Evolutionary conservation across 768 basidiomycete species (phyloP).

Genomic region (Psilocybe subaeruginosa): DNA sequence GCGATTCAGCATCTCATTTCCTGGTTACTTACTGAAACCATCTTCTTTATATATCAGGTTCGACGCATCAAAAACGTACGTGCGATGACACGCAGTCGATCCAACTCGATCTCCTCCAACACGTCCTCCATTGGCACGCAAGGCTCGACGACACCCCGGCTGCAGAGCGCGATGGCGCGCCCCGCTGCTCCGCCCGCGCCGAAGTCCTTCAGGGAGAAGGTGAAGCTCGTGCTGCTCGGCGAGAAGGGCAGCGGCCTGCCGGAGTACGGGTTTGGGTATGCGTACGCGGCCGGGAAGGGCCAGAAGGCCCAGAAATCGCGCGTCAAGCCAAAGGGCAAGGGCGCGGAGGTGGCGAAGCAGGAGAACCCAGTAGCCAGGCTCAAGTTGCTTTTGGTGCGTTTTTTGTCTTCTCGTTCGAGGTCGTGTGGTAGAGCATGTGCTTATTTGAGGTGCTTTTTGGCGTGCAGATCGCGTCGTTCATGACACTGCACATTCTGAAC

Average conservation of each 20-base stretch:
- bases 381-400: constrained; percentile 83
- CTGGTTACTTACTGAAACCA: constrained; percentile 1
- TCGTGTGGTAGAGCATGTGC: too few species aligned
- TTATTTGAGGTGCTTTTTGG: background rate
- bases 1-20: background rate
- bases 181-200: constrained; percentile 27
- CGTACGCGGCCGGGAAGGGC: constrained; percentile 1
- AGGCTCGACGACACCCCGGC: constrained; percentile 23
- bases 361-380: constrained; percentile 86
- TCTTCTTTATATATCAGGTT: constrained; percentile 44
- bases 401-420: background rate
- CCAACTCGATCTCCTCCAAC: constrained; percentile 34
- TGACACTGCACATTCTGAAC: constrained; percentile 90
- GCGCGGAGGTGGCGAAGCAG: constrained; percentile 44
- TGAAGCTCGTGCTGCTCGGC: constrained; percentile 32
- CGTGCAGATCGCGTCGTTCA: constrained; percentile 82
- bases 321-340: constrained; percentile 9
- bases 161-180: constrained; percentile 35
- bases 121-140: constrained; percentile 24
- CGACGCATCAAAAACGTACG: constrained; percentile 70
- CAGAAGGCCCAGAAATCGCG: constrained; percentile 1
- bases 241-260: constrained; percentile 44
- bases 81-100: constrained; percentile 43
- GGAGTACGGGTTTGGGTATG: constrained; percentile 22
- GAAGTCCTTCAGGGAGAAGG: constrained; percentile 34